These are phyloP conservation scores for Sergeia podlipaevii DNA, from an alignment of 208 protist genomes.

Conservation along the genomic window DNA sequence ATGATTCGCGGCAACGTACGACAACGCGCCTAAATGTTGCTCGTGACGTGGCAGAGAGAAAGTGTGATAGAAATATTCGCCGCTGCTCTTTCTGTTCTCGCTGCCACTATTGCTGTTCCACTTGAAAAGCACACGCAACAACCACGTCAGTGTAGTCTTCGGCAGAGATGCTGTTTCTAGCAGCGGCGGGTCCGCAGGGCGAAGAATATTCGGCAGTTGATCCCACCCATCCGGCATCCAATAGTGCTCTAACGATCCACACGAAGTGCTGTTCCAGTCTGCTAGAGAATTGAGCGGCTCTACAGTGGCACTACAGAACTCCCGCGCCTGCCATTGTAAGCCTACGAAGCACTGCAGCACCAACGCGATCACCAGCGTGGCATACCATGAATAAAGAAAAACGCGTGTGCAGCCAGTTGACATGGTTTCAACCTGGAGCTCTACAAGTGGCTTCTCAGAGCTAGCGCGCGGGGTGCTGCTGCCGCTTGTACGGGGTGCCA, in stretches of 20 bases:
- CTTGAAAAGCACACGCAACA: too few species aligned
- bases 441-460: constrained; percentile 11
- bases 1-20: too few species aligned
- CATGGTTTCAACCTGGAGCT: constrained; percentile 78
- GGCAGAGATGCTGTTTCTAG: too few species aligned
- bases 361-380: constrained; percentile 44
- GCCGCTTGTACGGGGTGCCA: too few species aligned
- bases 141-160: too few species aligned
- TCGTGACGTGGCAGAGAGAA: too few species aligned
- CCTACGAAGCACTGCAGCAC: constrained; percentile 45
- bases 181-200: too few species aligned
- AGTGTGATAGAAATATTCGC: too few species aligned
- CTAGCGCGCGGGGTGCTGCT: not conserved
- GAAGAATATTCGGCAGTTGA: too few species aligned
- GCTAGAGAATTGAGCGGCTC: constrained; percentile 36
- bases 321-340: constrained; percentile 61
- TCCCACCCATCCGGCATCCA: constrained; percentile 5
- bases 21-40: too few species aligned
- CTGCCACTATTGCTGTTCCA: too few species aligned
- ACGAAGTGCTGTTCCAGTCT: constrained; percentile 47
- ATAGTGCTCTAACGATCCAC: constrained; percentile 20
- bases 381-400: constrained; percentile 72
- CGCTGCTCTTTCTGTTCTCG: too few species aligned
- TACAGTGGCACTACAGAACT: constrained; percentile 43
- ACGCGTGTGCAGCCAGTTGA: constrained; percentile 35